phyloP scores from a whole-genome alignment of 495 filamentous ascomycete species.

The Lichina pygmaea region DNA sequence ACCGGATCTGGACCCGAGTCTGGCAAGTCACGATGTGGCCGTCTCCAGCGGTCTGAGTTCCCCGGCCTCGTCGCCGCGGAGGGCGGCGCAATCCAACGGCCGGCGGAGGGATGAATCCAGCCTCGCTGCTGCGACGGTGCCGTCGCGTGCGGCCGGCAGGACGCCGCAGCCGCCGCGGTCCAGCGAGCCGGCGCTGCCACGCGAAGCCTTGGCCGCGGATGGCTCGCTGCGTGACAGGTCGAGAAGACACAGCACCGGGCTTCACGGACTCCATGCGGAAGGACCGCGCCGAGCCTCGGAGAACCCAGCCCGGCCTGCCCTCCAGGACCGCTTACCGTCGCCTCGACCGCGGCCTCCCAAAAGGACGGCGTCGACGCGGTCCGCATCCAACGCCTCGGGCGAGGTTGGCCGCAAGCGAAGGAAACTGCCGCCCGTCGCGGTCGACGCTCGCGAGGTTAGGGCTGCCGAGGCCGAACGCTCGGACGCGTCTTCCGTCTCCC shows the following conservation, averaged over 20 bases:
- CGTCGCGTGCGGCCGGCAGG: no score
- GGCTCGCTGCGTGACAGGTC: not conserved
- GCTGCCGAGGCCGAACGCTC: no score
- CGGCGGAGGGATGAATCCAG: no score
- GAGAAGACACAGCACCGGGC: not conserved
- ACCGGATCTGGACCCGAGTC: no score
- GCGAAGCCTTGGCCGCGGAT: not conserved
- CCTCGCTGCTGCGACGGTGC: no score
- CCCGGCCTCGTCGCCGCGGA: no score
- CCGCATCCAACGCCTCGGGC: not conserved
- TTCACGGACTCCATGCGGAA: not conserved
- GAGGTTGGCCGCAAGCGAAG: not conserved
- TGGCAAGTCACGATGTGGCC: no score
- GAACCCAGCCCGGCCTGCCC: not conserved
- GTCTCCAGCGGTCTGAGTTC: no score
- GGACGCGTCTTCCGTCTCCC: no score
- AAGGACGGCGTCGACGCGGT: not conserved
- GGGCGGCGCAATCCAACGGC: no score
- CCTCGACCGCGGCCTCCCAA: not conserved
- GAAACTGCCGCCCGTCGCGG: not conserved
- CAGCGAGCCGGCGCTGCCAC: not conserved
- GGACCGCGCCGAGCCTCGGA: not conserved
- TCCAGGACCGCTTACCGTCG: not conserved
- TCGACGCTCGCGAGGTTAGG: not conserved
- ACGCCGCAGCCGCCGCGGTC: not conserved